Evolutionary conservation across 129 eudicot species (phyloP), one percentile per base, ranked within the genome.

Genomic region (Scalesia atractyloides): DNA sequence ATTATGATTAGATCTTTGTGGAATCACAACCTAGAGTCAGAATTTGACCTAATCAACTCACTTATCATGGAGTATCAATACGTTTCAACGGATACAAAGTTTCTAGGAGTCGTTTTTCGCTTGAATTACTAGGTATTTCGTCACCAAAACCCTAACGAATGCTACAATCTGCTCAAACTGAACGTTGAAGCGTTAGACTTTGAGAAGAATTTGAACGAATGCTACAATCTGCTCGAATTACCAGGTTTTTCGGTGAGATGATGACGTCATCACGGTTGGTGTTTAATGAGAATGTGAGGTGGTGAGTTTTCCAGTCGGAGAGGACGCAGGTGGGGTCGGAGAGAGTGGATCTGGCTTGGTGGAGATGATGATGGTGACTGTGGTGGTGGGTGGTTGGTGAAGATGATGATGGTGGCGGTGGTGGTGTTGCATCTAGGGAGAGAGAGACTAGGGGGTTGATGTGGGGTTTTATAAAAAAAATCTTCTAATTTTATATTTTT

Each of bases 1-100:
- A n/a, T 89, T 70, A 47, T 80, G 36, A 64, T 86, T 36, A 86
- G 96, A 9, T 75, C 86, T 9, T 96, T 91, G 6, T 88, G 88
- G 88, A 61, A 84, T 39, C 36, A 71, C 33, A 91, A 91, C 68
- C 70, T 83, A 5, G 85, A n/a, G 3, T 41, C 62, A 0, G 97
- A 91, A 61, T 86, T 88, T 59, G 33, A 44, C 7, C 46, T 86
- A 18, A 86, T 91, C 66, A 68, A 78, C 8, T 24, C 64, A 12
- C 16, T 82, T 20, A 71, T 88, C 68, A 87, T 78, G 34, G 43
- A 41, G 10, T 86, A 26, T 73, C 90, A 89, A 5, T 91, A 57
- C 76, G 82, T 88, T 17, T 78, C 78, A 4, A 91, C 85, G 95
- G 95, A 87, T 12, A 87, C 97, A 0, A 91, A 87, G 74, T 90